Evolutionary conservation across 192 early-diverging fungal genomes (phyloP).

Genomic region (Dimargaris verticillata): DNA sequence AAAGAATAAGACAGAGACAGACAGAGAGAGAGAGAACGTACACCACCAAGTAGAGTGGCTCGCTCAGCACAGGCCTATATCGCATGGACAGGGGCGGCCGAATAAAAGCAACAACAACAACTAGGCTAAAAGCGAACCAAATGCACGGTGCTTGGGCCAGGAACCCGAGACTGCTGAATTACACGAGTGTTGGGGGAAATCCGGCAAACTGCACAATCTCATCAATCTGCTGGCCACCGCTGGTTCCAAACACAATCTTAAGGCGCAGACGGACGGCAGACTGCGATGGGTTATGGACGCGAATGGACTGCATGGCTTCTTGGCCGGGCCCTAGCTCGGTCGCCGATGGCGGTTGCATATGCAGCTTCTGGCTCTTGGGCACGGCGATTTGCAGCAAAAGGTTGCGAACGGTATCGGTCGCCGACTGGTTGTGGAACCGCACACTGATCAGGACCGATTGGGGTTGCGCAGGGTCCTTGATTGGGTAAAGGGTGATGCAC

Average conservation of each 20-base stretch:
- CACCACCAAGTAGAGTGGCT: too few species aligned
- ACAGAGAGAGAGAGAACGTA: not conserved
- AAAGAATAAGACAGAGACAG: not conserved
- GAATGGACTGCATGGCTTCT: constrained; percentile 60
- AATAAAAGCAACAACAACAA: too few species aligned
- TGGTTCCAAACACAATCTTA: constrained; percentile 17
- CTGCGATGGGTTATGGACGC: constrained; percentile 70
- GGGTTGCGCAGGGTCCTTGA: constrained; percentile 40
- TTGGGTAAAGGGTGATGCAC: constrained; percentile 52
- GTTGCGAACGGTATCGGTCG: constrained; percentile 35
- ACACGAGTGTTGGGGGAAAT: constrained; percentile 2
- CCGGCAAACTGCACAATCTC: constrained; percentile 4
- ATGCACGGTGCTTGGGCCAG: too few species aligned
- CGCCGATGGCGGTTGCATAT: constrained; percentile 62
- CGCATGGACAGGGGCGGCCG: too few species aligned
- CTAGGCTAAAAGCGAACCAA: too few species aligned
- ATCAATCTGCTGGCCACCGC: not conserved
- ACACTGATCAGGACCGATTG: constrained; percentile 47
- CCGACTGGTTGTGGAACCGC: constrained; percentile 45
- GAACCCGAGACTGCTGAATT: too few species aligned
- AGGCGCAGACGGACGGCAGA: constrained; percentile 30
- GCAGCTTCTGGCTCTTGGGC: constrained; percentile 76
- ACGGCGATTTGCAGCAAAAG: constrained; percentile 85
- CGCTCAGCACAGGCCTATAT: too few species aligned
- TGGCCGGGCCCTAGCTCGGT: constrained; percentile 41